Conservation (phyloP, 495 filamentous ascomycete genomes). For the Penicillium daleae region DNA sequence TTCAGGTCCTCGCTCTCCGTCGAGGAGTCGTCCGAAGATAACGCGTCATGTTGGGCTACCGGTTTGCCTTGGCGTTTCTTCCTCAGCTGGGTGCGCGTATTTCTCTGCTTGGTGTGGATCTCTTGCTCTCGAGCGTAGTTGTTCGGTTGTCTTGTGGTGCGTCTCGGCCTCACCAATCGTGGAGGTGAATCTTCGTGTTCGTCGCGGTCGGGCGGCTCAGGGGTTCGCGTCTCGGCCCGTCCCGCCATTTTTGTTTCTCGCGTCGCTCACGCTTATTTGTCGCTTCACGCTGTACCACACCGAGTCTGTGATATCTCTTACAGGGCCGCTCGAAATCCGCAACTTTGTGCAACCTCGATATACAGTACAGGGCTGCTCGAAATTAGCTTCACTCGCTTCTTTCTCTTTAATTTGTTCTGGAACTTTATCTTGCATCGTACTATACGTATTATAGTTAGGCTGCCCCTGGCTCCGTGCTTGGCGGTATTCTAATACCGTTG, state of each 20-base stretch:
- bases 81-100: not conserved
- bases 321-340: too few relatives aligned
- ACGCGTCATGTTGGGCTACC: slow-evolving; percentile 27
- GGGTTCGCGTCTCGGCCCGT: slow-evolving; percentile 32
- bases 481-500: not conserved
- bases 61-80: not conserved
- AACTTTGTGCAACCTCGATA: too few relatives aligned
- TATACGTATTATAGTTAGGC: not conserved
- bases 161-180: slow-evolving; percentile 17
- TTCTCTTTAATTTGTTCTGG: too few relatives aligned
- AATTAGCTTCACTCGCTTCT: too few relatives aligned
- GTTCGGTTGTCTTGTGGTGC: slow-evolving; percentile 8
- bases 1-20: slow-evolving; percentile 27
- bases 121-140: slow-evolving; percentile 14
- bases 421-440: too few relatives aligned
- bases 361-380: too few relatives aligned
- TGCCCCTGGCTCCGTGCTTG: not conserved
- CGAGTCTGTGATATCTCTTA: too few relatives aligned
- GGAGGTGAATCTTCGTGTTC: slow-evolving; percentile 2
- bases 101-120: not conserved
- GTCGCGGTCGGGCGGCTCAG: slow-evolving; percentile 15
- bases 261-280: too few relatives aligned
- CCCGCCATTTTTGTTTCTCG: slow-evolving; percentile 13
- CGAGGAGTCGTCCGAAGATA: slow-evolving; percentile 16
- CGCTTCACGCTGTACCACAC: too few relatives aligned